Base-by-base conservation (phyloP, 345 rosid species). In the Pelargonium nanum region DNA sequence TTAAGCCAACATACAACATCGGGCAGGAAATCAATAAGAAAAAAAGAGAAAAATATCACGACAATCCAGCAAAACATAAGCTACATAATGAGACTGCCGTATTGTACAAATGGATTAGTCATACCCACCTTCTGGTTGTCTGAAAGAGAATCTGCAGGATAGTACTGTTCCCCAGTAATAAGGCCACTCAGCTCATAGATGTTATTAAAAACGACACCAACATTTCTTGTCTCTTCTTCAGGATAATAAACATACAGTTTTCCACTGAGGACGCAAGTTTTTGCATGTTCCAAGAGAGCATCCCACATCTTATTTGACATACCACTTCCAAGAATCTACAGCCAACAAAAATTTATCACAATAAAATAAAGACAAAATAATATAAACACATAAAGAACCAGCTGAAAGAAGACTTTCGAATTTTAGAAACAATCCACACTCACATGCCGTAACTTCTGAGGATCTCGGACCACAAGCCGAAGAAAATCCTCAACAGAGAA, bases 311-410 rank as follows among this genome's bases (percentile, higher is more conserved):
- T 65, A 2, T 0, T 5, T 17, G 19, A n/a, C 19, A 57, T 48
- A 40, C 50, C 51, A 10, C 1, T 25, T 55, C 67, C 61, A 4
- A 64, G 60, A 56, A 56, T 44, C 67, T 64, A 21, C 19, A 22
- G 15, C 16, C 48, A 40, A 8, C 48, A 40, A 15, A 40, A 40
- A 40, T 40, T 2, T 17, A 40, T 40, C 48, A 40, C 48, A 40
- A 40, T 24, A 2, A 21, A 22, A 16, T 26, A 22, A 57, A 48
- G n/a, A 57, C 55, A 10, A 24, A 23, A 5, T 0, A 40, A 40
- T 40, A 40, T 15, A 40, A 40, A 40, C 2, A 9, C 48, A 40
- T 40, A 40, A 40, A 40, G 13, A 40, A 40, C 48, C 15, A 6
- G 48, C n/a, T n/a, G n/a, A n/a, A n/a, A n/a, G n/a, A n/a, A 40